Percentiles rank a stretch among this genome's conserved stretches.
Conservation (phyloP, 2,329 filamentous ascomycete genomes). For the Colletotrichum sp. region DNA sequence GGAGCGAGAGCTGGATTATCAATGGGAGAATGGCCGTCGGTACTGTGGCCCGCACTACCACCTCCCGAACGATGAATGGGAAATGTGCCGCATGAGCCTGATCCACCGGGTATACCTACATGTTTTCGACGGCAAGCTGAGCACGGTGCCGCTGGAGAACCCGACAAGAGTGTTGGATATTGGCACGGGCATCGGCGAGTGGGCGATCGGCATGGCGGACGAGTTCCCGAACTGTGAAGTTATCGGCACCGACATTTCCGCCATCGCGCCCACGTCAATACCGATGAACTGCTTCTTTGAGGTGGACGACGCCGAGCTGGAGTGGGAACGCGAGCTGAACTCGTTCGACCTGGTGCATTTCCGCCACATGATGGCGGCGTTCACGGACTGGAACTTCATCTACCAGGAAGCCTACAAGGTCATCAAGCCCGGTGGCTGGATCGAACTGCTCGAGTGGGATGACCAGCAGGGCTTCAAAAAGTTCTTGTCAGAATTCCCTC, state of each 20-base stretch:
- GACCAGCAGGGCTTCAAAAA: constrained; percentile 38
- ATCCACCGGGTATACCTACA: constrained; percentile 68
- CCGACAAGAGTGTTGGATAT: constrained; percentile 57
- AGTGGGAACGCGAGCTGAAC: constrained; percentile 59
- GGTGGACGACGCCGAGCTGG: constrained; percentile 62
- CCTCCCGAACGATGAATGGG: constrained; percentile 70
- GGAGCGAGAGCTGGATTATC: constrained; percentile 57
- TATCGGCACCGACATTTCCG: constrained; percentile 63
- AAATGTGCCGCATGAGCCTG: constrained; percentile 67
- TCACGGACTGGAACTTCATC: constrained; percentile 59
- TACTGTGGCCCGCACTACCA: constrained; percentile 64
- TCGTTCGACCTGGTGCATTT: constrained; percentile 63
- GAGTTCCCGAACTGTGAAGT: constrained; percentile 59
- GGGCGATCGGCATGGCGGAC: constrained; percentile 59
- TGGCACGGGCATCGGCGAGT: constrained; percentile 62
- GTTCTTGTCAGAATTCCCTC: constrained; percentile 44
- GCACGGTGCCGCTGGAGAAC: constrained; percentile 44
- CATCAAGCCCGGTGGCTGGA: constrained; percentile 61
- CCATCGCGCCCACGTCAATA: constrained; percentile 60
- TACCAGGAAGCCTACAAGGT: constrained; percentile 58
- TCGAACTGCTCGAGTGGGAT: constrained; percentile 61
- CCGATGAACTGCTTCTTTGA: constrained; percentile 66
- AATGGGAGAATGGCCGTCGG: constrained; percentile 65
- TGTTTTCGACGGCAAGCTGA: constrained; percentile 49
- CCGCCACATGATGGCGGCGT: constrained; percentile 60